phyloP scores from a whole-genome alignment of 108 stramenopile species.

The Conticribra guillardii region DNA sequence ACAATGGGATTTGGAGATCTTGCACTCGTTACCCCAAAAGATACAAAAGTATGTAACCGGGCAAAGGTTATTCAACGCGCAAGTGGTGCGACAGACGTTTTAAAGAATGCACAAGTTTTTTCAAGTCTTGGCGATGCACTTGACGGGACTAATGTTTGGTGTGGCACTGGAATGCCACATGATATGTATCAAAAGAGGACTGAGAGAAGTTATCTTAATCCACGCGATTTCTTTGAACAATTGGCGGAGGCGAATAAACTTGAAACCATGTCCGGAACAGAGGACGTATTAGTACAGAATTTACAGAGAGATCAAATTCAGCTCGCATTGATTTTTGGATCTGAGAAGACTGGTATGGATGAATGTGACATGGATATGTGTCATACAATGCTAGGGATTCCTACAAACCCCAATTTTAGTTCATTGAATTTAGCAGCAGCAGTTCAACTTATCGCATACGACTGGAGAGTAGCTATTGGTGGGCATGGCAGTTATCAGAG shows the following conservation, averaged over 20 bases:
- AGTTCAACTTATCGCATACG: conserved; percentile 74
- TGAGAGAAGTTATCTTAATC: conserved; percentile 40
- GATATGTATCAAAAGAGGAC: conserved; percentile 55
- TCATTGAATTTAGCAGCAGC: conserved; percentile 73
- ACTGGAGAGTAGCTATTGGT: conserved; percentile 61
- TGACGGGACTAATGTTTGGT: conserved; percentile 39
- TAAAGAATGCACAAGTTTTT: conserved; percentile 45
- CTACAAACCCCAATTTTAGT: conserved; percentile 68
- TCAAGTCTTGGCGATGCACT: conserved; percentile 49
- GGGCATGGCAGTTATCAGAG: neutral
- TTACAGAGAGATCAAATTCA: conserved; percentile 4
- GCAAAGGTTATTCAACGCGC: conserved; percentile 54
- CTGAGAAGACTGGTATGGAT: conserved; percentile 62
- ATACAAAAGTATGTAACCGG: conserved; percentile 47
- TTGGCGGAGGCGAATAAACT: conserved; percentile 4
- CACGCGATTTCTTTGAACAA: conserved; percentile 54
- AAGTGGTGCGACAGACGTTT: conserved; percentile 63
- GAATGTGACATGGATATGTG: conserved; percentile 55
- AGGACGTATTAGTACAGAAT: neutral
- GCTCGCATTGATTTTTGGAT: conserved; percentile 69
- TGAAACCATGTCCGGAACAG: too few species aligned
- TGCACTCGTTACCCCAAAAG: conserved; percentile 53
- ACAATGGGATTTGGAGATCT: conserved; percentile 61
- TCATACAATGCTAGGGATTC: conserved; percentile 66
- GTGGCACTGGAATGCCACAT: conserved; percentile 73